Conservation (phyloP, 2,329 filamentous ascomycete genomes). For the Pseudogymnoascus sp. region DNA sequence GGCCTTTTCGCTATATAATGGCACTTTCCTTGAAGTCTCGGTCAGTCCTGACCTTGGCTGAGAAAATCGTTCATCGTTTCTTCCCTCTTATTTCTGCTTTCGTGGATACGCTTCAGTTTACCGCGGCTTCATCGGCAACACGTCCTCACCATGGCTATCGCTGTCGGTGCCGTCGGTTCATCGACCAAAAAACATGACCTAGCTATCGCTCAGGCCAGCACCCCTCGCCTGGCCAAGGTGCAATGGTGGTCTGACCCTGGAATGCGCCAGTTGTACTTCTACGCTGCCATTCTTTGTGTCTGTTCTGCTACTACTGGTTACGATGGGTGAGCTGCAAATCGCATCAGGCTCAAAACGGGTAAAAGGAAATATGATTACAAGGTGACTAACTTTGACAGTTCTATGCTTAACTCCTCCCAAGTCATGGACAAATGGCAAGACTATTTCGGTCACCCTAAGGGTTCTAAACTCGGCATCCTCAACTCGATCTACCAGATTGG, state of each 20-base stretch:
- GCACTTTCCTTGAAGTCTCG: neutral
- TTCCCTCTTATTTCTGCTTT: neutral
- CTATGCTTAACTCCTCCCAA: slow-evolving; percentile 53
- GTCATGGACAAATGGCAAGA: slow-evolving; percentile 47
- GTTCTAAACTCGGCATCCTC: slow-evolving; percentile 36
- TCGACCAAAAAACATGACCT: slow-evolving; percentile 27
- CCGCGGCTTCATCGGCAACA: neutral
- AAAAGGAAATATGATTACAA: neutral
- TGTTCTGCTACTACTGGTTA: slow-evolving; percentile 45
- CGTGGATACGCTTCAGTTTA: neutral
- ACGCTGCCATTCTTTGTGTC: slow-evolving; percentile 47
- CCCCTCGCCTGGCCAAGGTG: slow-evolving; percentile 46
- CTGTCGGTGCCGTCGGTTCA: neutral
- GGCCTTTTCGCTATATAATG: neutral
- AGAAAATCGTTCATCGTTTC: neutral
- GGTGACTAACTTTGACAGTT: slow-evolving; percentile 21
- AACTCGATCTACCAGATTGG: slow-evolving; percentile 39
- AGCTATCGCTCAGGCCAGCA: slow-evolving; percentile 36
- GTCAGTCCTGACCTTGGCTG: neutral
- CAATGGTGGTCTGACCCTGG: slow-evolving; percentile 51
- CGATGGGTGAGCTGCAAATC: slow-evolving; percentile 22
- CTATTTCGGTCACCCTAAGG: slow-evolving; percentile 40
- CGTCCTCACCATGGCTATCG: neutral
- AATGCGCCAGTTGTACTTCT: slow-evolving; percentile 48
- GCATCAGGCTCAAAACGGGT: neutral